Evolutionary conservation across 2,329 filamentous ascomycete genomes (phyloP).

Genomic region (Cordyceps cicadae): DNA sequence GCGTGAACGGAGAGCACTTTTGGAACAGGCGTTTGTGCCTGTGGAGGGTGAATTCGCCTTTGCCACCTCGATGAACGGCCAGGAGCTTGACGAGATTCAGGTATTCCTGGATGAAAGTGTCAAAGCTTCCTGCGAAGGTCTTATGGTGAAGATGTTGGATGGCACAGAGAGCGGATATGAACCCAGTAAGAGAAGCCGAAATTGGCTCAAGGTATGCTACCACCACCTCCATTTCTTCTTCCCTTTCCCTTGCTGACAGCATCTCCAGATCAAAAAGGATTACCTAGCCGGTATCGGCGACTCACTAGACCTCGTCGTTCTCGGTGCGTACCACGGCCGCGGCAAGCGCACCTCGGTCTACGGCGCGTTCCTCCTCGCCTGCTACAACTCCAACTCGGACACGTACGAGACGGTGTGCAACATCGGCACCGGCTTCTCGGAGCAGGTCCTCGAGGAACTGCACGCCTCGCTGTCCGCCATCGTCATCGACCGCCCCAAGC

Average conservation of each 20-base stretch:
- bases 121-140: conserved; percentile 89
- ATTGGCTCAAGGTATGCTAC: conserved; percentile 82
- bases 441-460: conserved; percentile 84
- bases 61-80: conserved; percentile 77
- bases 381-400: conserved; percentile 74
- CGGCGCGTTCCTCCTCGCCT: conserved; percentile 89
- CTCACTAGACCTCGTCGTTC: conserved; percentile 89
- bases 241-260: conserved; percentile 16
- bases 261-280: conserved; percentile 83
- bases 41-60: conserved; percentile 88
- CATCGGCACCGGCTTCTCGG: conserved; percentile 94
- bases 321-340: conserved; percentile 88
- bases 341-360: conserved; percentile 95
- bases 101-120: conserved; percentile 87
- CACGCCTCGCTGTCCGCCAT: conserved; percentile 66
- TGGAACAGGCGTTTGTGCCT: conserved; percentile 64
- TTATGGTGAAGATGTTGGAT: conserved; percentile 99
- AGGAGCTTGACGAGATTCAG: conserved; percentile 89
- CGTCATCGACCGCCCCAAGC: conserved; percentile 83
- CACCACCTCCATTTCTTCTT: background rate
- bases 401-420: conserved; percentile 95
- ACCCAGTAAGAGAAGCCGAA: conserved; percentile 89
- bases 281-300: conserved; percentile 91
- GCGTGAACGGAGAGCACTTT: conserved; percentile 69
- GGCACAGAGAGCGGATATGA: conserved; percentile 89